Conservation (phyloP, 2,329 filamentous ascomycete species). For the Rutstroemia sp. region DNA sequence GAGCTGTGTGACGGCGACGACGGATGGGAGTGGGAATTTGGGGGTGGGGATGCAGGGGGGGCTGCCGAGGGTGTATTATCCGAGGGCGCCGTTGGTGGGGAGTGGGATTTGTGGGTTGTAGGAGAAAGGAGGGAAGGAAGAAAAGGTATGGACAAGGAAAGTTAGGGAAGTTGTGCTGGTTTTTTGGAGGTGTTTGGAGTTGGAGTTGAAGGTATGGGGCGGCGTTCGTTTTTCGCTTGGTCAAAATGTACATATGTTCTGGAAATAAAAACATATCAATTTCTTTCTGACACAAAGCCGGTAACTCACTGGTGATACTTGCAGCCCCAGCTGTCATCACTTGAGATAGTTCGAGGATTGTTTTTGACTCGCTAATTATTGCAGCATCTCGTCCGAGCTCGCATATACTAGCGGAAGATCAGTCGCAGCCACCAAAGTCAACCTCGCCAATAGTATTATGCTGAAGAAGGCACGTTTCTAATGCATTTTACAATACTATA, state of each 20-base stretch:
- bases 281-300: too few species aligned
- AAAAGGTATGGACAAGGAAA: not conserved
- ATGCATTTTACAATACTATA: conserved; percentile 15
- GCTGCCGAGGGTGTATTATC: conserved; percentile 37
- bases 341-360: too few species aligned
- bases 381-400: not conserved
- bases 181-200: not conserved
- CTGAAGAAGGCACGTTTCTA: conserved; percentile 8
- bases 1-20: conserved; percentile 36
- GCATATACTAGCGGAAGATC: not conserved
- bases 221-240: too few species aligned
- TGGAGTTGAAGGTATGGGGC: too few species aligned
- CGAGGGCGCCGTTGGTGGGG: conserved; percentile 7
- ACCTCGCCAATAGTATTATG: too few species aligned
- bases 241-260: too few species aligned
- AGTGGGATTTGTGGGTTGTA: conserved; percentile 8
- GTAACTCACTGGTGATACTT: too few species aligned
- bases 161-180: not conserved
- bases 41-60: conserved; percentile 36
- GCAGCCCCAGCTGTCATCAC: too few species aligned
- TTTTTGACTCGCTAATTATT: too few species aligned
- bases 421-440: not conserved
- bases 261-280: too few species aligned
- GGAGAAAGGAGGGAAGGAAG: not conserved
- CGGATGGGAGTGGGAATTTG: conserved; percentile 37